Conservation (phyloP, 768 basidiomycete genomes). For the Pulveroboletus sp. region DNA sequence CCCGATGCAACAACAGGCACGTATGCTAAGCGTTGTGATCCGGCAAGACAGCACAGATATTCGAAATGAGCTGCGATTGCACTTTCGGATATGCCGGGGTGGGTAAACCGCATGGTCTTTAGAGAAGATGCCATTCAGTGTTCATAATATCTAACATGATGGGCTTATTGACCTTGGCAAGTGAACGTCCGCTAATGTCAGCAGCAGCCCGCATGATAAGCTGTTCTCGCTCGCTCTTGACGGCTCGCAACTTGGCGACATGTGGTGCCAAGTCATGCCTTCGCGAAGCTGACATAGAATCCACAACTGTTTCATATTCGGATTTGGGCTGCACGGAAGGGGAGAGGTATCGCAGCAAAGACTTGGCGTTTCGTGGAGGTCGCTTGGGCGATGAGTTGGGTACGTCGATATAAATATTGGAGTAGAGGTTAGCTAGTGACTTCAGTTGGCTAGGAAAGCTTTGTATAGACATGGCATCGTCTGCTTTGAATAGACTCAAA, state of each 20-base stretch:
- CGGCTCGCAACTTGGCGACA: constrained; percentile 64
- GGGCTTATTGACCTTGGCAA: constrained; percentile 63
- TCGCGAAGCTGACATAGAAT: constrained; percentile 46
- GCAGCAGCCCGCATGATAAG: constrained; percentile 80
- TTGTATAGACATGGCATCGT: constrained; percentile 62
- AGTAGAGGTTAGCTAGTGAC: constrained; percentile 46
- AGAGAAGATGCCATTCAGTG: background rate
- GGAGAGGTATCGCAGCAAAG: constrained; percentile 53
- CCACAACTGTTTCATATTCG: constrained; percentile 57
- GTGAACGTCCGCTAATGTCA: constrained; percentile 81
- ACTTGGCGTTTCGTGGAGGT: constrained; percentile 43
- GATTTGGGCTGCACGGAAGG: constrained; percentile 21
- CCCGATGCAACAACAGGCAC: constrained; percentile 97
- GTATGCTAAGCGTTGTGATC: constrained; percentile 89
- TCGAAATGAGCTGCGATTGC: constrained; percentile 83
- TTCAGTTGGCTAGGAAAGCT: constrained; percentile 58
- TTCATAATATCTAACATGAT: background rate
- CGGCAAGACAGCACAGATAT: constrained; percentile 75
- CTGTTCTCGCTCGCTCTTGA: constrained; percentile 82
- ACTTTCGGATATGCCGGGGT: constrained; percentile 55
- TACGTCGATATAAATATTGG: constrained; percentile 53
- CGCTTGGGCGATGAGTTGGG: constrained; percentile 39
- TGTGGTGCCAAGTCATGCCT: constrained; percentile 59
- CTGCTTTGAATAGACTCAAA: constrained; percentile 69
- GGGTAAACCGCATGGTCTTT: constrained; percentile 82